phyloP scores from a whole-genome alignment of 2,329 filamentous ascomycete genomes.

The Pseudopithomyces maydicus region DNA sequence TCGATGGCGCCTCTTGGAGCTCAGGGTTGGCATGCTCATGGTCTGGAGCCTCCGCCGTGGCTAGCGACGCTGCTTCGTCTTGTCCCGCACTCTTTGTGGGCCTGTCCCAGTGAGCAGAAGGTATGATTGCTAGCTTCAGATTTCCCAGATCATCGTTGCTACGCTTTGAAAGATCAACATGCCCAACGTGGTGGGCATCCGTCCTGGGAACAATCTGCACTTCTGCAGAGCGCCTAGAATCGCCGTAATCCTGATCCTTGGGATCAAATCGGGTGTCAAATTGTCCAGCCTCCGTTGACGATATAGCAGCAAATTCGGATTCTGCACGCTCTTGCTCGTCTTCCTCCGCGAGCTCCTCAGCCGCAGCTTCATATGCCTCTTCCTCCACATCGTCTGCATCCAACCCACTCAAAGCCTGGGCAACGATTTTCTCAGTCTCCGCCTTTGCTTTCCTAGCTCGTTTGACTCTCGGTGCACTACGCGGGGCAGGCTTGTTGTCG shows the following conservation, averaged over 20 bases:
- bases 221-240: neutral
- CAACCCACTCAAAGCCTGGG: conserved; percentile 10
- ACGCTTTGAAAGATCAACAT: conserved; percentile 22
- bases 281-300: conserved; percentile 6
- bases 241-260: neutral
- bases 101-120: neutral
- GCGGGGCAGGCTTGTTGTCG: conserved; percentile 45
- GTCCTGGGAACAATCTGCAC: neutral
- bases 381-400: conserved; percentile 23
- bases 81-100: neutral
- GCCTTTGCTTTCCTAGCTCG: conserved; percentile 13
- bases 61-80: neutral
- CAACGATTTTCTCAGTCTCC: conserved; percentile 7
- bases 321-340: conserved; percentile 24
- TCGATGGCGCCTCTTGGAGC: conserved; percentile 27
- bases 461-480: conserved; percentile 11
- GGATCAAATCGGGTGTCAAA: conserved; percentile 15
- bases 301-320: conserved; percentile 9
- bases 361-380: conserved; percentile 43
- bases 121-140: conserved; percentile 17
- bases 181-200: conserved; percentile 23
- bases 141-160: conserved; percentile 23
- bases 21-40: conserved; percentile 34
- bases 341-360: conserved; percentile 32
- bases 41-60: neutral